These are phyloP conservation scores for Nothopassalora personata DNA, from an alignment of 2,329 filamentous ascomycete genomes.

Conservation along the genomic window DNA sequence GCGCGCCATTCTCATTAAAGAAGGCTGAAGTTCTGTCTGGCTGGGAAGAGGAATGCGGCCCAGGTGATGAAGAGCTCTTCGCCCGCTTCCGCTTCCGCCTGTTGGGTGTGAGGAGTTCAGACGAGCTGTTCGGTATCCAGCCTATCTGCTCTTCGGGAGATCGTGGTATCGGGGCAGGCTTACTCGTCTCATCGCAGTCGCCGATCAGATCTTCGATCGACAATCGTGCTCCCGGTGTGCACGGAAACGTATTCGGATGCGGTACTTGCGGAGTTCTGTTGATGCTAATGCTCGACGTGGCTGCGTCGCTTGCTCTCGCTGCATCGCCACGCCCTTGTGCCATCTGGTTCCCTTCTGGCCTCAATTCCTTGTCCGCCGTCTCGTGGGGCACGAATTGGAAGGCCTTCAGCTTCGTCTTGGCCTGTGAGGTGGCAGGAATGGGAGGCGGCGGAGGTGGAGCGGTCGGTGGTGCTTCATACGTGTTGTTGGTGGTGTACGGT, in stretches of 20 bases:
- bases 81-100: slow-evolving; percentile 40
- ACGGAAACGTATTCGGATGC: slow-evolving; percentile 42
- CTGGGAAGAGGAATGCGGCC: slow-evolving; percentile 34
- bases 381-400: slow-evolving; percentile 46
- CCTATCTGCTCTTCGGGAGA: slow-evolving; percentile 58
- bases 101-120: slow-evolving; percentile 38
- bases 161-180: slow-evolving; percentile 42
- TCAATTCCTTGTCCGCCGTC: slow-evolving; percentile 17
- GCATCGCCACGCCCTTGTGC: slow-evolving; percentile 1
- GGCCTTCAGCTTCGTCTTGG: slow-evolving; percentile 51
- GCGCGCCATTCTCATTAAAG: slow-evolving; percentile 18
- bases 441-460: slow-evolving; percentile 34
- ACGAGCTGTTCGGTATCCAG: slow-evolving; percentile 50
- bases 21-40: slow-evolving; percentile 34
- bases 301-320: neutral
- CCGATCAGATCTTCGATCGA: slow-evolving; percentile 58
- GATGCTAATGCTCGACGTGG: slow-evolving; percentile 2
- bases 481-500: slow-evolving; percentile 13
- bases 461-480: slow-evolving; percentile 21
- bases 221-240: slow-evolving; percentile 55
- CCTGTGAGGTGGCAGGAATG: slow-evolving; percentile 48
- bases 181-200: slow-evolving; percentile 52
- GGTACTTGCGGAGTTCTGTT: slow-evolving; percentile 21
- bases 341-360: slow-evolving; percentile 35
- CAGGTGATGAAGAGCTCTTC: slow-evolving; percentile 41